Percentiles rank a stretch among this genome's conserved stretches.
Conservation (phyloP, 352 stramenopile genomes). For the Phytophthora nicotianae region DNA sequence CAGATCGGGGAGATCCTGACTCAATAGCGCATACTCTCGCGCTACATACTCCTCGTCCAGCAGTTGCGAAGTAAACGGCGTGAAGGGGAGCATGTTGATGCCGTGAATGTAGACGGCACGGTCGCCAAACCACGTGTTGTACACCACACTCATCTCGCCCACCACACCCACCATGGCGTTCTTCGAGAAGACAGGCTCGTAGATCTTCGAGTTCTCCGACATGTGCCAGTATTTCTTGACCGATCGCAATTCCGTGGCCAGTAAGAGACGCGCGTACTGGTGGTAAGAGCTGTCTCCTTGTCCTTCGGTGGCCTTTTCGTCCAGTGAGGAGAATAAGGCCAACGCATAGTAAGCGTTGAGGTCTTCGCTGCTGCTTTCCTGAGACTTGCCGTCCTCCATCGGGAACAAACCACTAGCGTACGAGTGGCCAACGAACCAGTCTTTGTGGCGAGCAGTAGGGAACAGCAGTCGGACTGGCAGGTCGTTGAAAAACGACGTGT, state of each 20-base stretch:
- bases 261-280: constrained; percentile 90
- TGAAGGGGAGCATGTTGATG: constrained; percentile 88
- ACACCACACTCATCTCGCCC: constrained; percentile 75
- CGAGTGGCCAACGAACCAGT: constrained; percentile 96
- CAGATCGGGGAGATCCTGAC: constrained; percentile 47
- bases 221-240: constrained; percentile 98
- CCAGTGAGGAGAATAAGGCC: constrained; percentile 84
- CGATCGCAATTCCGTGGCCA: constrained; percentile 93
- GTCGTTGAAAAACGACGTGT: constrained; percentile 59
- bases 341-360: constrained; percentile 97
- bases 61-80: constrained; percentile 66
- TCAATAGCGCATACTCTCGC: constrained; percentile 60
- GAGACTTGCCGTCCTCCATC: constrained; percentile 94
- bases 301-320: constrained; percentile 39
- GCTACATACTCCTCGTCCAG: constrained; percentile 65
- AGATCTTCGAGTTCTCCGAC: constrained; percentile 67
- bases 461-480: constrained; percentile 70
- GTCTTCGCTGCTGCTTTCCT: constrained; percentile 96
- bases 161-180: constrained; percentile 86
- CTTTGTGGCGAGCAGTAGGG: constrained; percentile 92
- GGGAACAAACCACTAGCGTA: constrained; percentile 96
- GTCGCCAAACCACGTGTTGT: constrained; percentile 88
- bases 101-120: constrained; percentile 76
- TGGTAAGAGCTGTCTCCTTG: constrained; percentile 51
- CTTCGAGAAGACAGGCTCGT: constrained; percentile 72